These are phyloP conservation scores for Rhytidhysteron rufulum DNA, from an alignment of 2,329 filamentous ascomycete genomes.

Conservation along the genomic window DNA sequence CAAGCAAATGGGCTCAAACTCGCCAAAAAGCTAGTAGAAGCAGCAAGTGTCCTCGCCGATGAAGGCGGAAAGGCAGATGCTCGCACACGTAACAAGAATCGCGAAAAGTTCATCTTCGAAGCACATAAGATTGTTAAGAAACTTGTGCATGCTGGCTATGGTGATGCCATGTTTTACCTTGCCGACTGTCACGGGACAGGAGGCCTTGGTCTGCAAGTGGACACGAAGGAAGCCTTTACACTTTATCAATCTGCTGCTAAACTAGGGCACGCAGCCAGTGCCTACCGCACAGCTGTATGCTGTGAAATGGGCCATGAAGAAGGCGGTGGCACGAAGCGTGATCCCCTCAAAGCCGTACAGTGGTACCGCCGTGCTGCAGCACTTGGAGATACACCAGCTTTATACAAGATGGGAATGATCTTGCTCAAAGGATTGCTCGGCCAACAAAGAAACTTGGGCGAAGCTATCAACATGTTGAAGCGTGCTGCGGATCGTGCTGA, in stretches of 20 bases:
- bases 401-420: conserved; percentile 99
- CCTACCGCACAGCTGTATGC: conserved; percentile 93
- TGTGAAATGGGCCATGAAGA: conserved; percentile 95
- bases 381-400: conserved; percentile 84
- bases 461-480: conserved; percentile 90
- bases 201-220: conserved; percentile 70
- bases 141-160: conserved; percentile 66
- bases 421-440: conserved; percentile 89
- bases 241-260: conserved; percentile 95
- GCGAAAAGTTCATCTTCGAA: conserved; percentile 80
- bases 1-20: conserved; percentile 67
- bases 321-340: conserved; percentile 85
- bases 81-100: conserved; percentile 57
- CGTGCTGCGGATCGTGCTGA: conserved; percentile 86
- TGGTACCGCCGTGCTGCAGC: conserved; percentile 96
- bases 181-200: conserved; percentile 88
- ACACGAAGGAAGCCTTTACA: conserved; percentile 88
- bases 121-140: conserved; percentile 92
- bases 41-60: conserved; percentile 72
- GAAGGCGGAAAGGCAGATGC: conserved; percentile 70
- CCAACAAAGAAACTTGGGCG: conserved; percentile 74
- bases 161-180: conserved; percentile 88
- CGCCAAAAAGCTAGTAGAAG: conserved; percentile 82
- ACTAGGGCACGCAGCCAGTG: conserved; percentile 76
- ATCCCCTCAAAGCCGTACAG: conserved; percentile 90